phyloP scores from a whole-genome alignment of 2,329 filamentous ascomycete species.

The Xylaria sp. region DNA sequence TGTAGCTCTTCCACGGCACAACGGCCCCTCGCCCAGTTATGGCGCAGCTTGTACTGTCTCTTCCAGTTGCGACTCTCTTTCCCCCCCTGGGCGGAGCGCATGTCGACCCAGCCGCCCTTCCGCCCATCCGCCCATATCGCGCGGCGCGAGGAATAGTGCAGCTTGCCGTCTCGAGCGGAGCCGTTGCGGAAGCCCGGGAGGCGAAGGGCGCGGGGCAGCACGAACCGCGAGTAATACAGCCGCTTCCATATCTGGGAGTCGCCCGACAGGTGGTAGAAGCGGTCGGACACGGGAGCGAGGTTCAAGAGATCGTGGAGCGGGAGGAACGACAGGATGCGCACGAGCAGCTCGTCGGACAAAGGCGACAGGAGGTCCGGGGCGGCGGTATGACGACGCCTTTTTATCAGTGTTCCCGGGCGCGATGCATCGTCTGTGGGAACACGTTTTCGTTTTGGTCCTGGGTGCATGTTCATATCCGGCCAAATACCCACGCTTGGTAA shows the following conservation, averaged over 20 bases:
- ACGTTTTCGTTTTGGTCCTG: conserved; percentile 46
- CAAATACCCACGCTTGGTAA: not conserved
- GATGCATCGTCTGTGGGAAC: conserved; percentile 36
- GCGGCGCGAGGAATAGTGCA: conserved; percentile 59
- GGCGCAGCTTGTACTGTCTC: conserved; percentile 83
- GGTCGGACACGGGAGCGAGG: conserved; percentile 74
- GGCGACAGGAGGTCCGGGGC: conserved; percentile 71
- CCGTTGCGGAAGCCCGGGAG: conserved; percentile 72
- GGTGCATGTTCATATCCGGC: not conserved
- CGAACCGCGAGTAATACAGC: conserved; percentile 88
- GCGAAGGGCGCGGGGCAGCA: conserved; percentile 80
- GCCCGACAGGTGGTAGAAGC: conserved; percentile 76
- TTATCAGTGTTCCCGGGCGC: conserved; percentile 46
- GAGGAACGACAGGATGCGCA: conserved; percentile 85
- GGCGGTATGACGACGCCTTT: conserved; percentile 55
- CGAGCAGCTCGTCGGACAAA: conserved; percentile 87
- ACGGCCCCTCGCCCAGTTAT: conserved; percentile 89
- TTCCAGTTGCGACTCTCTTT: conserved; percentile 54
- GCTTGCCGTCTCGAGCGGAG: conserved; percentile 49
- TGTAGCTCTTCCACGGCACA: conserved; percentile 83
- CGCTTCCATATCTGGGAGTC: conserved; percentile 93
- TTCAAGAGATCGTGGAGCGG: conserved; percentile 74
- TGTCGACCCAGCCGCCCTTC: conserved; percentile 60
- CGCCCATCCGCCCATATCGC: conserved; percentile 61
- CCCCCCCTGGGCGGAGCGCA: conserved; percentile 58